Evolutionary conservation across 2,329 filamentous ascomycete species (phyloP).

Genomic region (Pseudogymnoascus sp.): DNA sequence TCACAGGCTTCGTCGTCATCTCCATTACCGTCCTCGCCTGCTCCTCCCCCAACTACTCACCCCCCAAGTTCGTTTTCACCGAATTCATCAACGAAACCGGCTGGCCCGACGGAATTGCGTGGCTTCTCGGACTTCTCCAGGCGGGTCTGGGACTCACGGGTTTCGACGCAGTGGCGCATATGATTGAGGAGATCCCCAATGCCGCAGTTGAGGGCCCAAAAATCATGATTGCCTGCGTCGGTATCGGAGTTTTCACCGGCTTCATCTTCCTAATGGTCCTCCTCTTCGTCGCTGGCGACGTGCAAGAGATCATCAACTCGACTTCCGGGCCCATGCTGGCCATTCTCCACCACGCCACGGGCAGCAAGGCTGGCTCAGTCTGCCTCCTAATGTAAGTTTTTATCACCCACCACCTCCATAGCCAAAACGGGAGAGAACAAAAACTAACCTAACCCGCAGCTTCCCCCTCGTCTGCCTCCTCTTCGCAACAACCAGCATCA

Average conservation of each 20-base stretch:
- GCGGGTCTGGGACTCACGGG: constrained; percentile 34
- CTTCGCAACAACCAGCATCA: constrained; percentile 56
- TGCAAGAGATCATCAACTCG: constrained; percentile 36
- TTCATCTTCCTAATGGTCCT: constrained; percentile 35
- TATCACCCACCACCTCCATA: neutral
- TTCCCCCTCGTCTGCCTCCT: constrained; percentile 58
- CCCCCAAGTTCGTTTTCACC: constrained; percentile 46
- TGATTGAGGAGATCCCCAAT: constrained; percentile 42
- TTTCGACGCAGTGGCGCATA: constrained; percentile 38
- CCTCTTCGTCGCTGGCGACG: constrained; percentile 38
- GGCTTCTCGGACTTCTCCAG: constrained; percentile 34
- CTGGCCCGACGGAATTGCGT: constrained; percentile 40
- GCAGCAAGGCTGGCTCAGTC: constrained; percentile 14
- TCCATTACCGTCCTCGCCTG: constrained; percentile 42
- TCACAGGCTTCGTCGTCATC: constrained; percentile 35
- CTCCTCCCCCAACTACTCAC: constrained; percentile 35
- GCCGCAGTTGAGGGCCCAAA: constrained; percentile 29
- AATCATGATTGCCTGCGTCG: constrained; percentile 25
- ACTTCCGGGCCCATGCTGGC: constrained; percentile 32
- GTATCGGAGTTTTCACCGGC: constrained; percentile 36
- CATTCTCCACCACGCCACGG: neutral
- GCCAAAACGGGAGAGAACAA: no score
- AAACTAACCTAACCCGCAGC: constrained; percentile 32
- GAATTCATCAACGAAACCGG: constrained; percentile 45
- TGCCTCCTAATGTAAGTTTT: constrained; percentile 22